Evolutionary conservation across 345 rosid species (phyloP).

Genomic region (Arabis hirsuta): DNA sequence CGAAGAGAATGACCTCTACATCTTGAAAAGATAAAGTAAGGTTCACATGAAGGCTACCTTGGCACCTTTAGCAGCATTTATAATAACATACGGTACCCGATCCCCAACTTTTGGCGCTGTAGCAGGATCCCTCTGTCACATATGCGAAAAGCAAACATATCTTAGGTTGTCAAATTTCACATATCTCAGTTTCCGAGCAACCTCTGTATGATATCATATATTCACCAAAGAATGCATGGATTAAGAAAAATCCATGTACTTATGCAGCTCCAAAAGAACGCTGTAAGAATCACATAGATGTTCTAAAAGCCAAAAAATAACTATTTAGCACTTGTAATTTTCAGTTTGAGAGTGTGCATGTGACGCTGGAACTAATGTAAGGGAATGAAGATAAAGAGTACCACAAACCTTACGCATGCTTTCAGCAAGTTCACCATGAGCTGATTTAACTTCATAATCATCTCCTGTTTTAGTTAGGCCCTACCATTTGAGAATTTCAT

Average conservation of each 20-base stretch:
- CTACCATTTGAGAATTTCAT: conserved; percentile 50
- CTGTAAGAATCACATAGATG: conserved; percentile 20
- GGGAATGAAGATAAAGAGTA: conserved; percentile 17
- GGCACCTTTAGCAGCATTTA: conserved; percentile 96
- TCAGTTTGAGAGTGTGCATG: conserved; percentile 21
- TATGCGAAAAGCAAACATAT: conserved; percentile 29
- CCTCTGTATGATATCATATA: conserved; percentile 9
- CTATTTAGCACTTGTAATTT: not conserved
- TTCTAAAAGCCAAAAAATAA: conserved; percentile 11
- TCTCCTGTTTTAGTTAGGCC: conserved; percentile 96
- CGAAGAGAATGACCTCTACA: conserved; percentile 13
- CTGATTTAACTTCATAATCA: conserved; percentile 93
- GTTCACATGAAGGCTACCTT: conserved; percentile 59
- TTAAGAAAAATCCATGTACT: conserved; percentile 3
- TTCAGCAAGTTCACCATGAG: conserved; percentile 97
- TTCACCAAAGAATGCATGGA: conserved; percentile 17
- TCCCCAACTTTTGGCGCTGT: conserved; percentile 99
- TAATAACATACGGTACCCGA: conserved; percentile 92
- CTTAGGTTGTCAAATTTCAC: conserved; percentile 30
- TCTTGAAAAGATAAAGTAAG: not conserved
- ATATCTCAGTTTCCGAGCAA: conserved; percentile 18
- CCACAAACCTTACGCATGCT: conserved; percentile 94
- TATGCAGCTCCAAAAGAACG: conserved; percentile 2
- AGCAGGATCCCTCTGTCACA: conserved; percentile 89
- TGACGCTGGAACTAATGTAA: conserved; percentile 14